These are phyloP conservation scores for Coemansia sp. DNA, from an alignment of 192 early-diverging fungal genomes.

Conservation along the genomic window DNA sequence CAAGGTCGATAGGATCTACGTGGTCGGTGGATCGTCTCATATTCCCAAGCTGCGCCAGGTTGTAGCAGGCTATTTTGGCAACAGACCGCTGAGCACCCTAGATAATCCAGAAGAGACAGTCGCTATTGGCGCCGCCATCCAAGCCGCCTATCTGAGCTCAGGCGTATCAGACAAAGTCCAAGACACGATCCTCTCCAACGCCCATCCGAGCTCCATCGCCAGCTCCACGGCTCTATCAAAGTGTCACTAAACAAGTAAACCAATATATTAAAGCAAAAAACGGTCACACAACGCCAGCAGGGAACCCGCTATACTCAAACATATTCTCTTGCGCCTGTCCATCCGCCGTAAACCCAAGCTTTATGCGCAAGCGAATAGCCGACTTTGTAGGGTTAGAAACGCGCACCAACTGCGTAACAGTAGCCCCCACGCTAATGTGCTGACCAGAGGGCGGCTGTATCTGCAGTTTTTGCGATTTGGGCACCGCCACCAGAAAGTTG, in stretches of 20 bases:
- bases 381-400: conserved; percentile 82
- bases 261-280: neutral
- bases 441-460: conserved; percentile 78
- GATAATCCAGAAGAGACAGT: conserved; percentile 99
- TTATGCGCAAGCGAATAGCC: conserved; percentile 52
- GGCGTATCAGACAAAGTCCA: conserved; percentile 94
- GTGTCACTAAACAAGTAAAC: neutral
- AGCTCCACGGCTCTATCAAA: neutral
- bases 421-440: conserved; percentile 57
- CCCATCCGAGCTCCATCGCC: neutral
- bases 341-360: conserved; percentile 33
- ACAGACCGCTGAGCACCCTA: conserved; percentile 95
- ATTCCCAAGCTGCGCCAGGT: conserved; percentile 99
- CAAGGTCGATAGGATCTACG: conserved; percentile 86
- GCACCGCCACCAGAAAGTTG: conserved; percentile 90
- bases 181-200: conserved; percentile 89
- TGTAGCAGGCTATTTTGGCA: conserved; percentile 96
- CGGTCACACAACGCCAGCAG: conserved; percentile 16
- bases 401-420: conserved; percentile 76
- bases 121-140: conserved; percentile 96
- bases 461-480: conserved; percentile 84
- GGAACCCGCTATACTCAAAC: conserved; percentile 50
- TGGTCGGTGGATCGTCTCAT: conserved; percentile 97
- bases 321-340: conserved; percentile 27
- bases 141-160: conserved; percentile 93